phyloP scores from a whole-genome alignment of 257 asterid species.

The Solanum chilense region DNA sequence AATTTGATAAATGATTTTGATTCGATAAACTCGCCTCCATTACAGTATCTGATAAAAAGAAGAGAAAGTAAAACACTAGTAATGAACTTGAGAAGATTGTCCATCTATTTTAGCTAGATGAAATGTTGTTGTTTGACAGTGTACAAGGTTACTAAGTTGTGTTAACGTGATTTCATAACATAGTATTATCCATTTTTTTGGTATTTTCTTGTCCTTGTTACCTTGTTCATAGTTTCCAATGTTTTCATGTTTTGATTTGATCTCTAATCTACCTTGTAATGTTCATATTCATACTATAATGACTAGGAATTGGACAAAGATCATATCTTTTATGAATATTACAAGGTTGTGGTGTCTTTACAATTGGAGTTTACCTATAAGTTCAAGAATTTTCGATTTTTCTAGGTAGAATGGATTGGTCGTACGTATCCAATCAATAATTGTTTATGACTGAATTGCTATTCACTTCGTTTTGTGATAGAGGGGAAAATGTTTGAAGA shows the following conservation, averaged over 20 bases:
- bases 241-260: background rate
- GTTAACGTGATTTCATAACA: background rate
- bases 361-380: background rate
- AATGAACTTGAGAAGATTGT: background rate
- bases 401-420: background rate
- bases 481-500: background rate
- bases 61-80: background rate
- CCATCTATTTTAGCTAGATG: background rate
- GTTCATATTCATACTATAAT: background rate
- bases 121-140: background rate
- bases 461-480: background rate
- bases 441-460: too few relatives aligned
- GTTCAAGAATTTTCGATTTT: background rate
- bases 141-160: background rate
- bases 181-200: background rate
- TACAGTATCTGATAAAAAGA: slow-evolving; percentile 3
- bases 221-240: background rate
- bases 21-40: slow-evolving; percentile 1
- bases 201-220: background rate
- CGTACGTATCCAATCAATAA: background rate
- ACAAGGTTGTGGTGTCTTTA: background rate
- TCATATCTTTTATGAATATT: background rate
- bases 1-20: slow-evolving; percentile 3
- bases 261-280: background rate
- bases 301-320: background rate